Conservation (phyloP, 805 yeast genomes). For the Lipomyces spencermartinsiae region DNA sequence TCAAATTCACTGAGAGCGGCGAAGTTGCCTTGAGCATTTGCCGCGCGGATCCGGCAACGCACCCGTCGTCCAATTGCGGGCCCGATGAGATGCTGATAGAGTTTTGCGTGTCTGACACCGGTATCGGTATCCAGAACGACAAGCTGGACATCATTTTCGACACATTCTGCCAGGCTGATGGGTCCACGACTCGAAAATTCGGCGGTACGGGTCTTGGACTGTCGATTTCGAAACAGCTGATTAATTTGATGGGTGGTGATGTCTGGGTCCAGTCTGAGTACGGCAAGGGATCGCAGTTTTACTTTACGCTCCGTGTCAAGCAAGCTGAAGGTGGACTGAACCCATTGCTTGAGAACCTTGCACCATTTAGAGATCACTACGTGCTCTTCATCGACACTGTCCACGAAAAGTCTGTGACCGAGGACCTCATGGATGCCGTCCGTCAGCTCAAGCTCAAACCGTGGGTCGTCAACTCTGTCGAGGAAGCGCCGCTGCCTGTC, state of each 20-base stretch:
- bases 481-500: slow-evolving; percentile 54
- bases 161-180: slow-evolving; percentile 92
- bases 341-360: slow-evolving; percentile 69
- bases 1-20: slow-evolving; percentile 83
- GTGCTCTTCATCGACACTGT: slow-evolving; percentile 73
- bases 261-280: slow-evolving; percentile 86
- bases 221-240: slow-evolving; percentile 84
- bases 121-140: slow-evolving; percentile 87
- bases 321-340: slow-evolving; percentile 68
- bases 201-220: slow-evolving; percentile 94
- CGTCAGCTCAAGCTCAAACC: slow-evolving; percentile 66
- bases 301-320: slow-evolving; percentile 79
- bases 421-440: slow-evolving; percentile 60
- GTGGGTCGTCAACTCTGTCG: slow-evolving; percentile 60
- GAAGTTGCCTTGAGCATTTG: slow-evolving; percentile 78
- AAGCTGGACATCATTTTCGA: slow-evolving; percentile 85
- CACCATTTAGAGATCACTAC: slow-evolving; percentile 74
- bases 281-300: slow-evolving; percentile 83
- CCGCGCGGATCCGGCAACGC: slow-evolving; percentile 7
- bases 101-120: slow-evolving; percentile 86
- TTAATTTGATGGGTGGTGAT: slow-evolving; percentile 91
- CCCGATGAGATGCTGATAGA: slow-evolving; percentile 65
- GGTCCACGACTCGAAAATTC: slow-evolving; percentile 88
- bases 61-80: background rate
- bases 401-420: slow-evolving; percentile 58